Evolutionary conservation across 306 rosid species (phyloP).

Genomic region (Prunus armeniaca): DNA sequence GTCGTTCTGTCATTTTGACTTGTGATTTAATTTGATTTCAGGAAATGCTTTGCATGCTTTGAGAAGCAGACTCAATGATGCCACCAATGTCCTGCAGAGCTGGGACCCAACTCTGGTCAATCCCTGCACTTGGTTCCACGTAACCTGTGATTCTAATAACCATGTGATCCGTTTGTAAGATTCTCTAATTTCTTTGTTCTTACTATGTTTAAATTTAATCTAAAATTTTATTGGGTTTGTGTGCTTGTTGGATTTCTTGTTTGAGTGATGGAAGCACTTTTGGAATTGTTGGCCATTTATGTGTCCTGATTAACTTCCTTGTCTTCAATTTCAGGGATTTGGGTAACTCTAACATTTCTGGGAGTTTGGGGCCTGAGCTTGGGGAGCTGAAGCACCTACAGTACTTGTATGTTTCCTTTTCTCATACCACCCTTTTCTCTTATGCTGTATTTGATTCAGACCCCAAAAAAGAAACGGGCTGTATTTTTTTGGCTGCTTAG

Average conservation of each 20-base stretch:
- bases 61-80: conserved; percentile 67
- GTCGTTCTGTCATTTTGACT: background rate
- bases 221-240: background rate
- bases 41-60: conserved; percentile 85
- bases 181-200: conserved; percentile 3
- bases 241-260: background rate
- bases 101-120: conserved; percentile 99
- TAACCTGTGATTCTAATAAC: conserved; percentile 68
- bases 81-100: conserved; percentile 80
- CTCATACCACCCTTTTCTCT: background rate
- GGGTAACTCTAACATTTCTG: conserved; percentile 87
- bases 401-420: conserved; percentile 53
- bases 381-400: conserved; percentile 76
- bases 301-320: background rate
- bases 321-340: conserved; percentile 71
- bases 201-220: background rate
- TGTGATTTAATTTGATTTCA: conserved; percentile 13
- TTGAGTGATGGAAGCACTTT: background rate
- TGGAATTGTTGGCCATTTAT: background rate
- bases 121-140: conserved; percentile 99
- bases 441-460: background rate
- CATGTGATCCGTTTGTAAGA: conserved; percentile 85
- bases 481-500: conserved; percentile 7
- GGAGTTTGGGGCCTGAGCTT: conserved; percentile 82
- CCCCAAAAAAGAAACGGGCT: too few species aligned